Evolutionary conservation across 768 basidiomycete genomes (phyloP).

Genomic region (Daedaleopsis sinensis): DNA sequence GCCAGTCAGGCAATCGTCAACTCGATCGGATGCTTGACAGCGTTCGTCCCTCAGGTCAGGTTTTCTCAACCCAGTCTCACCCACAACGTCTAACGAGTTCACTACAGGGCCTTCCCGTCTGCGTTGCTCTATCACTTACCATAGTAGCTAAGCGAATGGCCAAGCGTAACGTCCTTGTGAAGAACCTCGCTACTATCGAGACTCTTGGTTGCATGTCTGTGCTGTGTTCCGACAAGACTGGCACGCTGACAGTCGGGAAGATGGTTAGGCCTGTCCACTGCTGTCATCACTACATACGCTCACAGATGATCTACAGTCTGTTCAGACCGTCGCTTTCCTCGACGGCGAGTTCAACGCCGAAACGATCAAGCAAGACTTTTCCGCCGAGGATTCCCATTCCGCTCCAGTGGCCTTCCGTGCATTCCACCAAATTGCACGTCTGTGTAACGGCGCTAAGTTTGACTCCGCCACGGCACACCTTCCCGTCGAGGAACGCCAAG

Average conservation of each 20-base stretch:
- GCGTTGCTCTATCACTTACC: constrained; percentile 56
- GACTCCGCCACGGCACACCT: constrained; percentile 33
- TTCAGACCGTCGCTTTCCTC: constrained; percentile 44
- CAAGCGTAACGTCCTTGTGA: constrained; percentile 54
- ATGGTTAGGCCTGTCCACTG: constrained; percentile 39
- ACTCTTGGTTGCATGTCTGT: constrained; percentile 65
- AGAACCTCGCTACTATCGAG: constrained; percentile 66
- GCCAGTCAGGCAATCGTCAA: constrained; percentile 55
- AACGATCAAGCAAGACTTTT: constrained; percentile 24
- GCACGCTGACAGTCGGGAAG: constrained; percentile 56
- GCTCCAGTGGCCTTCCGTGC: constrained; percentile 30
- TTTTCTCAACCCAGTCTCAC: constrained; percentile 17
- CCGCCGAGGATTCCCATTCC: constrained; percentile 9
- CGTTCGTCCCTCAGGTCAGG: constrained; percentile 55
- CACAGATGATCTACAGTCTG: constrained; percentile 31
- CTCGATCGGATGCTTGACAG: constrained; percentile 54
- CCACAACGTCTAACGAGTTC: background rate
- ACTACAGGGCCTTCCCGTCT: constrained; percentile 41
- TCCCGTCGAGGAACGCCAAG: constrained; percentile 32
- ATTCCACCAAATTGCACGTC: constrained; percentile 45
- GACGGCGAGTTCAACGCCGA: constrained; percentile 28
- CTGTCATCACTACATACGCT: background rate
- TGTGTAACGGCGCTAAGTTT: constrained; percentile 63
- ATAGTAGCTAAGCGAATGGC: constrained; percentile 46
- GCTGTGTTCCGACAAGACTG: constrained; percentile 59